Evolutionary conservation across 2,329 filamentous ascomycete species (phyloP), one percentile per base, ranked within the genome.

Genomic region (Diaporthe humulicola): DNA sequence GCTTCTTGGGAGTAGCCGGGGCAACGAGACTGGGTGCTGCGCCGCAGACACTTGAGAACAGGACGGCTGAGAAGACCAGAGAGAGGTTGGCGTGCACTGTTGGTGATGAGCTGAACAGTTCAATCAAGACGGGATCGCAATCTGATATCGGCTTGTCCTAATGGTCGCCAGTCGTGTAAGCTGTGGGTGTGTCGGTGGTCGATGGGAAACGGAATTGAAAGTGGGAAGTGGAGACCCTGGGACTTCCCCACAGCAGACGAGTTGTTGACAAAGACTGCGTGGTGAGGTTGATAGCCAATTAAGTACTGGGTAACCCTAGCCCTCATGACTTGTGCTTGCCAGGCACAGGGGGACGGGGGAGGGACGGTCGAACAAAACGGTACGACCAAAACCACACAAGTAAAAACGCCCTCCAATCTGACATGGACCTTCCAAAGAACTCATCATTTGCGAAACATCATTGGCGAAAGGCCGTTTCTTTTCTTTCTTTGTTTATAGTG

Each of bases 1-100:
- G 22, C 56, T n/a, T 58, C 56, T n/a, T 58, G 2, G 56, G 9
- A 60, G 56, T 60, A 60, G 56, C 56, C 56, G 56, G 56, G 56
- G 56, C 56, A 60, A 60, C 56, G 17, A 60, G 56, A 17, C 5
- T 19, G 9, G 3, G 56, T 60, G 56, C 56, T 60, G 56, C 56
- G 56, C 56, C 56, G 56, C 56, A 60, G 56, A n/a, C 14, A 15
- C 33, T 40, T 25, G 12, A 8, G 33, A 25, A 25, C 4, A 15
- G 33, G 6, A 14, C 12, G 22, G 2, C 17, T 25, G 22, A 25
- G n/a, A 38, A 9, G 12, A 9, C 56, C 3, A 10, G 5, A 4
- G 1, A 25, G 12, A 9, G 19, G 22, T 6, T 22, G 56, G 14
- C 33, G 2, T 60, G 5, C 19, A 12, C 12, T 25, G 6, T 25